A percentile compares a stretch with the other conserved stretches of the same genome.
phyloP scores from a whole-genome alignment of 2,329 filamentous ascomycete species.

The Diaporthe citri region DNA sequence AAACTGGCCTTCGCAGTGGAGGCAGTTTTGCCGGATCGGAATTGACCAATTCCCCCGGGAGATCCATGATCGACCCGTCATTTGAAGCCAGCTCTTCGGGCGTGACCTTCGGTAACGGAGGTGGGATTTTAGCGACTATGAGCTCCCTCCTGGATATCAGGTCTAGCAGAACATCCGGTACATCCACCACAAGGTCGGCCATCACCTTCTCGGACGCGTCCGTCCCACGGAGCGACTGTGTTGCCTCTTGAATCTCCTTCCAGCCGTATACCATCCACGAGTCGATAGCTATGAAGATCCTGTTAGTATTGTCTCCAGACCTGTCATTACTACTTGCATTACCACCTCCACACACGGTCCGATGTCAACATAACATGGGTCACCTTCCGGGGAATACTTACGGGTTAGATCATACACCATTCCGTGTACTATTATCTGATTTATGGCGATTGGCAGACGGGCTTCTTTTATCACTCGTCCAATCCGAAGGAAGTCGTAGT shows the following conservation, averaged over 20 bases:
- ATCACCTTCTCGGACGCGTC: constrained; percentile 1
- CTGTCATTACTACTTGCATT: neutral
- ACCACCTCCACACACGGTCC: too few species aligned
- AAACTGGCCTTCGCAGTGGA: neutral
- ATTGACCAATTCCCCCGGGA: neutral
- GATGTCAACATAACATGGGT: neutral
- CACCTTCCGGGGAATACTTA: neutral
- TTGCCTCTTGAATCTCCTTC: neutral
- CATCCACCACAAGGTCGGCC: neutral
- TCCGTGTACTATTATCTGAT: neutral
- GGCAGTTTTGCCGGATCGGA: neutral
- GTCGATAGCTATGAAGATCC: neutral
- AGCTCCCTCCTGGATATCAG: neutral
- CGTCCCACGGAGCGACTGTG: neutral
- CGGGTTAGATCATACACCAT: constrained; percentile 9
- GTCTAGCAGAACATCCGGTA: neutral
- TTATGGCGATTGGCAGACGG: neutral
- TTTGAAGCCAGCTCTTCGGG: neutral
- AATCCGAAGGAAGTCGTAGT: constrained; percentile 7
- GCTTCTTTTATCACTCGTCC: neutral
- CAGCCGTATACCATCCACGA: neutral
- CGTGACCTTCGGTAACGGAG: neutral
- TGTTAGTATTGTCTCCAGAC: neutral
- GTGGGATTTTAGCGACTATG: constrained; percentile 1
- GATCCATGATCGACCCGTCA: neutral